phyloP scores from a whole-genome alignment of 495 filamentous ascomycete genomes.

The Penicillium lividum region DNA sequence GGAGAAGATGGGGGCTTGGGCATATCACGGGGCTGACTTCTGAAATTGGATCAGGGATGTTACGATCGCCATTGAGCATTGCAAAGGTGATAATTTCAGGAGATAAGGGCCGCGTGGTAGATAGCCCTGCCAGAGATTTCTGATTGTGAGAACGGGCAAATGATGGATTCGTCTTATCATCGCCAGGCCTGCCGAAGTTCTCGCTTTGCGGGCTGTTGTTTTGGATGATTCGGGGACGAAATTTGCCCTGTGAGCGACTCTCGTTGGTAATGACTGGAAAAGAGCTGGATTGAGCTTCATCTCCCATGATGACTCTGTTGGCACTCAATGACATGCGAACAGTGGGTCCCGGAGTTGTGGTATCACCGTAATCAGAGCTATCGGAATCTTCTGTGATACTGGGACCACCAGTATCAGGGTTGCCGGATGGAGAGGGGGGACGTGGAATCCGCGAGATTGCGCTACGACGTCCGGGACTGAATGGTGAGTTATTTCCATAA shows the following conservation, averaged over 20 bases:
- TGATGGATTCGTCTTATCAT: not conserved
- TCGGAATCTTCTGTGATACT: not conserved
- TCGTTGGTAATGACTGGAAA: not conserved
- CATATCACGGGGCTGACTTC: not conserved
- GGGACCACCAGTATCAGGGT: too few relatives aligned
- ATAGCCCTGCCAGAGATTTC: not conserved
- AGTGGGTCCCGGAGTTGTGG: conserved; percentile 18
- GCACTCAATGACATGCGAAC: not conserved
- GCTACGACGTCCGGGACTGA: not conserved
- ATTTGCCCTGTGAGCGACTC: not conserved
- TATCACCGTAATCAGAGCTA: not conserved
- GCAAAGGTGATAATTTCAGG: not conserved
- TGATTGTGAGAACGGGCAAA: not conserved
- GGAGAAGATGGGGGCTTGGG: not conserved
- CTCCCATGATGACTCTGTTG: not conserved
- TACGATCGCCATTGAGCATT: not conserved
- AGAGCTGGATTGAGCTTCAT: not conserved
- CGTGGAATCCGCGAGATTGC: not conserved
- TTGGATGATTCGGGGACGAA: not conserved
- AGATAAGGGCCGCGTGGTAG: not conserved
- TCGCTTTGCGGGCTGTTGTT: not conserved
- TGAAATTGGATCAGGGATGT: not conserved
- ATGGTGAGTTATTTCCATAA: not conserved
- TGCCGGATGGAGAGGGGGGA: not conserved
- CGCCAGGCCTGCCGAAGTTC: not conserved